Evolutionary conservation across 257 asterid genomes (phyloP).

Genomic region (Verbascum thapsus): DNA sequence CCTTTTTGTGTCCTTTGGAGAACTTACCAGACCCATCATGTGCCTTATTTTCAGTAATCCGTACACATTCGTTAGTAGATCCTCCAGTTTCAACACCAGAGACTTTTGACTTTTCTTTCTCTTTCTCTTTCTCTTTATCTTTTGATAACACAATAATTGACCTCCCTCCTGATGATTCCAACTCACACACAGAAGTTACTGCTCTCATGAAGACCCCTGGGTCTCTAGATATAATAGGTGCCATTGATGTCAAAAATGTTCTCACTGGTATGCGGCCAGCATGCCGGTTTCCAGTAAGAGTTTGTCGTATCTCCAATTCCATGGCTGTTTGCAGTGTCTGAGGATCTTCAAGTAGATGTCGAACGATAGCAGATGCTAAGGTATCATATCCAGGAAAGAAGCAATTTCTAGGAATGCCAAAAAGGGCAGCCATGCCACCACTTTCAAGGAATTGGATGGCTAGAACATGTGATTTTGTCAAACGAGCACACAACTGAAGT

Average conservation of each 20-base stretch:
- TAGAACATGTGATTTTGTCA: conserved; percentile 80
- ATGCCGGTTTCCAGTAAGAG: conserved; percentile 76
- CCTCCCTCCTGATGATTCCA: conserved; percentile 96
- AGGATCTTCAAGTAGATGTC: conserved; percentile 98
- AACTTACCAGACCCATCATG: conserved; percentile 77
- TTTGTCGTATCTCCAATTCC: conserved; percentile 96
- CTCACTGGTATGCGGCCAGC: conserved; percentile 71
- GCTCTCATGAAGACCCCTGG: conserved; percentile 91
- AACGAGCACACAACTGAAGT: conserved; percentile 90
- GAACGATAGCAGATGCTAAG: conserved; percentile 83
- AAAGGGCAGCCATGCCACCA: conserved; percentile 88
- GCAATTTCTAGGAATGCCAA: conserved; percentile 84
- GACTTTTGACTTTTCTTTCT: conserved; percentile 64
- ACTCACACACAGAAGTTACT: conserved; percentile 77
- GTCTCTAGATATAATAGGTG: conserved; percentile 92
- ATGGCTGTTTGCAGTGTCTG: conserved; percentile 95
- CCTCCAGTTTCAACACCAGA: conserved; percentile 62
- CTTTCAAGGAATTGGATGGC: conserved; percentile 82
- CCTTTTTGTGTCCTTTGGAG: conserved; percentile 82
- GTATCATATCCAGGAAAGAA: conserved; percentile 95
- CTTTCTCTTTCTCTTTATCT: too few relatives aligned
- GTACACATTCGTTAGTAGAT: conserved; percentile 57
- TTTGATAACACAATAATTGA: conserved; percentile 64
- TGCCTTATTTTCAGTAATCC: conserved; percentile 69
- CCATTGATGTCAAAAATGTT: conserved; percentile 89